Conservation (phyloP, 1,284 basidiomycete genomes). For the Xanthoconium separans region DNA sequence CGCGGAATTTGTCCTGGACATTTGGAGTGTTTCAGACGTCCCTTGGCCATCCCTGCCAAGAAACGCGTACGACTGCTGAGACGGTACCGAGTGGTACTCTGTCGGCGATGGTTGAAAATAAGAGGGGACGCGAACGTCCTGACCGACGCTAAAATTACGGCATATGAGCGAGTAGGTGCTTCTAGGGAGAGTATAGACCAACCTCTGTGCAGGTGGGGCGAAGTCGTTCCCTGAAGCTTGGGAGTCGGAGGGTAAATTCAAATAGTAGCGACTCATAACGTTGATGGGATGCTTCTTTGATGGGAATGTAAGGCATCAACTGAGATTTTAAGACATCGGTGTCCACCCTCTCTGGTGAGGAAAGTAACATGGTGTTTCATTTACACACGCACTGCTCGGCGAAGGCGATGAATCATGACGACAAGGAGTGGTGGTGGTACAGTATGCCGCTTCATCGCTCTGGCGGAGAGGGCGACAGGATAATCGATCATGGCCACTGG, state of each 20-base stretch:
- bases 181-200: conserved; percentile 6
- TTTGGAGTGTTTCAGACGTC: conserved; percentile 1
- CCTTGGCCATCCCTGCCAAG: neutral
- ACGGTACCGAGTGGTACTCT: neutral
- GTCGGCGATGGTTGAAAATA: neutral
- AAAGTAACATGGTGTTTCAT: conserved; percentile 21
- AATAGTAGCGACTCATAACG: conserved; percentile 19
- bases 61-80: conserved; percentile 11
- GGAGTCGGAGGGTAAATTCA: conserved; percentile 2
- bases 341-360: conserved; percentile 14
- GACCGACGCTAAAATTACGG: conserved; percentile 11
- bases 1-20: neutral
- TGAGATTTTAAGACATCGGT: conserved; percentile 24
- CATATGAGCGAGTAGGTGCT: conserved; percentile 7
- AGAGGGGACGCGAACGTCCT: conserved; percentile 2
- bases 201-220: conserved; percentile 15
- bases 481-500: conserved; percentile 22
- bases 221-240: conserved; percentile 6
- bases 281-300: conserved; percentile 22
- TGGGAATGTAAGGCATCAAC: conserved; percentile 16
- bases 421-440: conserved; percentile 18
- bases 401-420: conserved; percentile 23
- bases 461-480: conserved; percentile 23
- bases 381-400: conserved; percentile 20
- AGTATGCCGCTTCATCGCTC: conserved; percentile 26